phyloP scores from a whole-genome alignment of 1,139 yeast species.

The Yamadazyma triangularis region DNA sequence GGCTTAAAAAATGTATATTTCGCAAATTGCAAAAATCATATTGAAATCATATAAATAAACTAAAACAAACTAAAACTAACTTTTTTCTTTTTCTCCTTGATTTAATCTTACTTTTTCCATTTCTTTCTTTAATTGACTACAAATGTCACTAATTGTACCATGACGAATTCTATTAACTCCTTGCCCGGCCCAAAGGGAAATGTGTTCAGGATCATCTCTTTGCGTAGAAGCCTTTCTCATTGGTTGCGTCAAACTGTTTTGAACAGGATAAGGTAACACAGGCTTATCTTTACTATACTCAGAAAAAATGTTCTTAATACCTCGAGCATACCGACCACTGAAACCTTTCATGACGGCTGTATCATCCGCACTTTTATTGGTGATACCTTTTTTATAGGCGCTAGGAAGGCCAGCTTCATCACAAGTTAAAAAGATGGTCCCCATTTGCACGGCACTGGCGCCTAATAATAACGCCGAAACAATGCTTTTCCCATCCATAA shows the following conservation, averaged over 20 bases:
- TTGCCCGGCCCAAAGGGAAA: background rate
- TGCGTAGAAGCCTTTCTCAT: background rate
- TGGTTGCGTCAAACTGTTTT: background rate
- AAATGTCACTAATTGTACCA: background rate
- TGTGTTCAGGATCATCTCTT: background rate
- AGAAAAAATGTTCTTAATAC: conserved; percentile 25
- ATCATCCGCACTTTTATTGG: background rate
- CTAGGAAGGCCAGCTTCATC: conserved; percentile 27
- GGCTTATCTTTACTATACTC: conserved; percentile 9
- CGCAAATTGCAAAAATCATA: no score
- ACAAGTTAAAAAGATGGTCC: conserved; percentile 40
- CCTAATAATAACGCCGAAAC: conserved; percentile 26
- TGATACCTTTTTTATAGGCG: background rate
- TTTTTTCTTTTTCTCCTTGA: no score
- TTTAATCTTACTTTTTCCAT: no score
- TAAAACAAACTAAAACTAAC: no score
- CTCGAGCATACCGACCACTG: conserved; percentile 38
- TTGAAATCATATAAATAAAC: no score
- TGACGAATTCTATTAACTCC: background rate
- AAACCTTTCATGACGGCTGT: conserved; percentile 22
- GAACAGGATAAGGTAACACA: background rate
- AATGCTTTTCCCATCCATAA: conserved; percentile 24
- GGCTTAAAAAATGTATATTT: no score
- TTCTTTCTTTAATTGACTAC: background rate
- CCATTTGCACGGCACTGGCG: conserved; percentile 45